Percentiles rank a stretch among this genome's conserved stretches.
These are phyloP conservation scores for Basipetospora chlamydospora DNA, from an alignment of 2,329 filamentous ascomycete species.

Conservation along the genomic window DNA sequence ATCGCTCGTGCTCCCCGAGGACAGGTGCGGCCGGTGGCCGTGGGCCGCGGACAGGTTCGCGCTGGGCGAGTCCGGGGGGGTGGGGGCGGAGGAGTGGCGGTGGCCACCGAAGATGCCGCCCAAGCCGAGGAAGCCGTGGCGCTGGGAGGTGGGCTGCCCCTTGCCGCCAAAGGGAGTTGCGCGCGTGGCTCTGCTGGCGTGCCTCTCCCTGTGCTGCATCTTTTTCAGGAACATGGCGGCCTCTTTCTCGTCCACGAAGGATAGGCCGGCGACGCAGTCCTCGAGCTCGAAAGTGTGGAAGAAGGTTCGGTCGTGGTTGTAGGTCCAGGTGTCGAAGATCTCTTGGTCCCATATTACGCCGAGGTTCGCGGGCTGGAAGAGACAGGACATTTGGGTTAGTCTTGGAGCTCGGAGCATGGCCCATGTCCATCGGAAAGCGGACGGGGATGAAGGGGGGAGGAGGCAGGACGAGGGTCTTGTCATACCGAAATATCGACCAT, in stretches of 20 bases:
- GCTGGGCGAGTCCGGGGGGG: conserved; percentile 42
- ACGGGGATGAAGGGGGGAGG: neutral
- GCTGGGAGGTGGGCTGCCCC: conserved; percentile 21
- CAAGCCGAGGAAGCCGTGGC: conserved; percentile 28
- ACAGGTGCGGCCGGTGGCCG: conserved; percentile 22
- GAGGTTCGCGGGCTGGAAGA: conserved; percentile 57
- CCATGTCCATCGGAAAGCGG: no score
- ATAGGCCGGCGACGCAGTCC: conserved; percentile 76
- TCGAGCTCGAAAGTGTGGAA: conserved; percentile 97
- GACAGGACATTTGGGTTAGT: no score
- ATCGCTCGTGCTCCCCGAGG: conserved; percentile 32
- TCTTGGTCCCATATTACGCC: conserved; percentile 97
- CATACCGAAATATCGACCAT: conserved; percentile 89
- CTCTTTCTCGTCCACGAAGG: conserved; percentile 94
- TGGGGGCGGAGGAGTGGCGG: conserved; percentile 42
- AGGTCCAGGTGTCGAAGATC: conserved; percentile 86
- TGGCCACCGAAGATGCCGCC: conserved; percentile 48
- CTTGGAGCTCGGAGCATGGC: no score
- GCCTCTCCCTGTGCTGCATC: conserved; percentile 91
- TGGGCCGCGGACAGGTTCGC: conserved; percentile 20
- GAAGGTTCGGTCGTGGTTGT: conserved; percentile 94
- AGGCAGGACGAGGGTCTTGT: conserved; percentile 12
- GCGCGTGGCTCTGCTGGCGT: conserved; percentile 76
- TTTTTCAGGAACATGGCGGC: conserved; percentile 96
- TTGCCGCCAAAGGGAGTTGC: conserved; percentile 57